Base-by-base conservation (phyloP, 345 rosid species). In the Populus simonii region DNA sequence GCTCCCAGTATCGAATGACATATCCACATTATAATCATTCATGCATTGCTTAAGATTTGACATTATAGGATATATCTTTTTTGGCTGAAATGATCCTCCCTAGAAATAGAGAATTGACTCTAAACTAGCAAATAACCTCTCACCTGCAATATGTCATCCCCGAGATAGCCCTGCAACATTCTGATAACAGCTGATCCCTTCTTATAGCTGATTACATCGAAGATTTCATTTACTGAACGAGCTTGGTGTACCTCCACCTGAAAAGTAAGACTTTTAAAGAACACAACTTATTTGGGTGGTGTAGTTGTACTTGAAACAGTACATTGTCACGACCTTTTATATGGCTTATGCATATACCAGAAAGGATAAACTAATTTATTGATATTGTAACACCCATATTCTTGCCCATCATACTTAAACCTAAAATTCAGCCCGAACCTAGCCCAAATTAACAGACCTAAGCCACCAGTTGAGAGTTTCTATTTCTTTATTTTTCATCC, bases 121-220 rank as follows among this genome's bases (percentile, higher is more conserved):
- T 16, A 10, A 53, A 25, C 25, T 8, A 68, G 69, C 39, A 33
- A 36, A 3, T 23, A 36, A 2, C 55, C 33, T 45, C 59, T 72
- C 72, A 81, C 88, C 90, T 81, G 85, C 71, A 87, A 65, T 13
- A 74, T 41, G 8, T 61, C 81, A 76, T 79, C 85, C n/a, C 90
- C 87, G 15, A 83, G 84, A 59, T 87, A 85, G 62, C 76, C 67
- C 79, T 83, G 81, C 76, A 87, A n/a, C 90, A 85, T 85, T 39
- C 78, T 68, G 66, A 87, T 84, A 5, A 87, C 74, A 49, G 88
- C 80, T 6, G 90, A 80, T 39, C 90, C 88, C 75, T 87, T 87
- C 62, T 78, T 68, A 49, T 85, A 87, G 81, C 85, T 75, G 65
- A 87, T 68, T 7, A 62, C 79, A 78, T 87, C 87, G 13, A 87